phyloP scores from a whole-genome alignment of 768 basidiomycete species.

The Sistotremastrum suecicum region DNA sequence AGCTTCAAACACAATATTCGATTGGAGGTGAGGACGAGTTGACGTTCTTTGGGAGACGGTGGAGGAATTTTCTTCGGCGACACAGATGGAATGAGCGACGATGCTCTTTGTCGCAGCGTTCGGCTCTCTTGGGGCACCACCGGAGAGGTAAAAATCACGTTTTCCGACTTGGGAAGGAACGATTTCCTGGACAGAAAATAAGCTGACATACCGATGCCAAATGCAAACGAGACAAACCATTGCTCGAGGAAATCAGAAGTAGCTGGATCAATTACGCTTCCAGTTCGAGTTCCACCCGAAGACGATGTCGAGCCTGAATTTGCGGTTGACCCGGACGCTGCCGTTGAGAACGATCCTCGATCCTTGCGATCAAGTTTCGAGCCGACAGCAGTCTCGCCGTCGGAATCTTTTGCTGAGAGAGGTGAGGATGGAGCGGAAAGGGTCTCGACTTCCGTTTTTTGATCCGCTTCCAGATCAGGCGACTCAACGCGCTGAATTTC shows the following conservation, averaged over 20 bases:
- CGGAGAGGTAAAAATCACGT: constrained; percentile 32
- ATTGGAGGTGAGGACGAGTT: constrained; percentile 41
- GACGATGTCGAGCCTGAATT: too few species aligned
- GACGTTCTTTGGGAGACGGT: constrained; percentile 36
- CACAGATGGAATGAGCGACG: constrained; percentile 27
- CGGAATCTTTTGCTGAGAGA: too few species aligned
- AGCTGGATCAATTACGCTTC: background rate
- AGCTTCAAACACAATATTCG: constrained; percentile 46
- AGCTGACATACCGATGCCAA: too few species aligned
- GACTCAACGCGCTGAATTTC: too few species aligned
- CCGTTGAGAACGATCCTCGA: too few species aligned
- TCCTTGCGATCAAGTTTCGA: too few species aligned
- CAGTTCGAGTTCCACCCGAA: background rate
- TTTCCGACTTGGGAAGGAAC: constrained; percentile 18
- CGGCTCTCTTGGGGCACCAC: constrained; percentile 31
- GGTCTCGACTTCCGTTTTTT: too few species aligned
- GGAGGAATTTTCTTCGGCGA: constrained; percentile 34
- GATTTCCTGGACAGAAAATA: background rate
- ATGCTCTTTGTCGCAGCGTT: constrained; percentile 40
- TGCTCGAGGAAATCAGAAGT: background rate
- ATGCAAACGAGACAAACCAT: background rate
- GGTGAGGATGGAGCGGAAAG: too few species aligned
- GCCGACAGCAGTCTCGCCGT: too few species aligned
- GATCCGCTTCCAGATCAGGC: too few species aligned
- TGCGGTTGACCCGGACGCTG: too few species aligned